Base-by-base conservation (phyloP, 2,329 filamentous ascomycete genomes). In the Fusarium solani-melongenae region DNA sequence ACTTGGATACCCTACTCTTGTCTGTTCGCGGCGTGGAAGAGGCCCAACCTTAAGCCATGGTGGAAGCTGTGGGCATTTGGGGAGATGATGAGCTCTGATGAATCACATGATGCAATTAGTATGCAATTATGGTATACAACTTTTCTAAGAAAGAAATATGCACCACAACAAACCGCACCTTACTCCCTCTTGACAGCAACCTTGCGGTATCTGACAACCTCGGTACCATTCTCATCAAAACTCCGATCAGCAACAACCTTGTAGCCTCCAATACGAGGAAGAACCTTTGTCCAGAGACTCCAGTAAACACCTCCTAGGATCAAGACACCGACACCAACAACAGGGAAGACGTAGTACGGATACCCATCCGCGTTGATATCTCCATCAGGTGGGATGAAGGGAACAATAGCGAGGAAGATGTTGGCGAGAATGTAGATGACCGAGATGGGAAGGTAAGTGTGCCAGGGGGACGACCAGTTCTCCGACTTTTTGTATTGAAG, bases 291-390 rank as follows among this genome's bases (percentile, higher is more conserved):
- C 88, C 88, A 90, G 20, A 86, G 74, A 0, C 79, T 62, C 88
- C 88, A 90, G 78, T 90, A 90, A 2, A 86, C 59, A 0, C 67
- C 85, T 2, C 88, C 88, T 0, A 89, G 78, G 0, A 88, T 58
- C 29, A 90, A 76, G 8, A 90, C 86, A 1, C 83, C 84, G 1
- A 89, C 84, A 0, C 87, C 88, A 1, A 90, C 87, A 0, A 89
- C 83, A 0, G 88, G 88, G 72, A 89, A 89, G 0, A 89, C 81
- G 66, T 87, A 90, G 81, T 89, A 89, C 2, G 87, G 87, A 44
- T 89, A 89, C 0, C 86, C 85, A 14, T 86, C 83, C 1, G 83
- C 83, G 59, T 85, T 83, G 82, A 83, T 85, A 72, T 81, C 83
- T 2, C 83, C 84, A 36, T 83, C 82, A 0, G 88, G 88, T 2